phyloP scores from a whole-genome alignment of 2,329 filamentous ascomycete species.

The Aspergillus hiratsukae region DNA sequence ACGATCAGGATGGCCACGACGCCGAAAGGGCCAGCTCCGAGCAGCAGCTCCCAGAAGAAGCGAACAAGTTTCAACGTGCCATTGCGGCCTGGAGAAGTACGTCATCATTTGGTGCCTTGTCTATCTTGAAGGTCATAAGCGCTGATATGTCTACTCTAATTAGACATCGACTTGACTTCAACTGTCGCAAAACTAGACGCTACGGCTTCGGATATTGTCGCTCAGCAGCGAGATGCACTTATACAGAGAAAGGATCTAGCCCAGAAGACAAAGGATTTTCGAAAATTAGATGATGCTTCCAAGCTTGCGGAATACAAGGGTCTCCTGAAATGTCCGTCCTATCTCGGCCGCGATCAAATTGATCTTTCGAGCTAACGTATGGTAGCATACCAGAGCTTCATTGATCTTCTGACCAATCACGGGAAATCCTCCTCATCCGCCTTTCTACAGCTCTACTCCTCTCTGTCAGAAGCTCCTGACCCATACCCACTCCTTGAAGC shows the following conservation, averaged over 20 bases:
- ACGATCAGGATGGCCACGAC: constrained; percentile 23
- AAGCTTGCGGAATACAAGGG: constrained; percentile 88
- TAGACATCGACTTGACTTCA: constrained; percentile 80
- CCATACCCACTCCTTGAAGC: constrained; percentile 95
- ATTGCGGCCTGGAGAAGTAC: constrained; percentile 94
- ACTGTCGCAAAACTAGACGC: constrained; percentile 83
- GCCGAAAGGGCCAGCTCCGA: constrained; percentile 20
- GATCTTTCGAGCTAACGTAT: constrained; percentile 7
- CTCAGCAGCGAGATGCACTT: constrained; percentile 90
- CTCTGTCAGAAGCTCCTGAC: constrained; percentile 90
- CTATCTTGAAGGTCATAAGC: neutral
- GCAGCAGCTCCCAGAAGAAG: constrained; percentile 48
- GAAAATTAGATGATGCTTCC: constrained; percentile 82
- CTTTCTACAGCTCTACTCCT: constrained; percentile 88
- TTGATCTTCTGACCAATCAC: constrained; percentile 92
- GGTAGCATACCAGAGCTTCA: constrained; percentile 90
- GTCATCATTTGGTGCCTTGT: neutral
- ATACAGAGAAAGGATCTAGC: constrained; percentile 94
- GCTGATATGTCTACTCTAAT: constrained; percentile 4
- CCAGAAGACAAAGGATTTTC: constrained; percentile 98
- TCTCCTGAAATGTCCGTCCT: constrained; percentile 68
- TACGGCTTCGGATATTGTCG: constrained; percentile 90
- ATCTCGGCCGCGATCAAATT: neutral
- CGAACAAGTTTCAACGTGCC: constrained; percentile 94
- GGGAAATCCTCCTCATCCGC: constrained; percentile 90